Conservation (phyloP, 345 rosid genomes). For the Syzygium oleosum region DNA sequence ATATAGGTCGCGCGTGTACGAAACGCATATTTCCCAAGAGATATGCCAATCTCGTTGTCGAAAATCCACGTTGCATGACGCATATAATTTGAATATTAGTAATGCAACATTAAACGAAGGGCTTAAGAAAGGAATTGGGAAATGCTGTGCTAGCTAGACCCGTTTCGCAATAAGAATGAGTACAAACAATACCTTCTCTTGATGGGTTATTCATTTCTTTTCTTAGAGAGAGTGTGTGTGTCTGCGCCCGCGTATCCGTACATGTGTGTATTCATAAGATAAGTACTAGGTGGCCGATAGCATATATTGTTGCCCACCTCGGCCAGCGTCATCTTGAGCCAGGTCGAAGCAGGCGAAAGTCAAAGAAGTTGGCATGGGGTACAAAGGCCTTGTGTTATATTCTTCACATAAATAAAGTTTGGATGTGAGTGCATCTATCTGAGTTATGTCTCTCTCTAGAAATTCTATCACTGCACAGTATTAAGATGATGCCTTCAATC, state of each 20-base stretch:
- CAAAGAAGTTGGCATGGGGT: too few relatives aligned
- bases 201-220: too few relatives aligned
- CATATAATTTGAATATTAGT: background rate
- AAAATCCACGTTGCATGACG: background rate
- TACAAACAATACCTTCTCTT: too few relatives aligned
- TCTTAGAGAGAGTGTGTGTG: too few relatives aligned
- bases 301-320: too few relatives aligned
- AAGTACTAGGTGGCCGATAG: too few relatives aligned
- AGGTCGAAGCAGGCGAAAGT: too few relatives aligned
- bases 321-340: too few relatives aligned
- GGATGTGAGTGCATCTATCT: background rate
- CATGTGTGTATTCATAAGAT: too few relatives aligned
- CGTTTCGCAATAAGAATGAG: background rate
- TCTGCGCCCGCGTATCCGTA: too few relatives aligned
- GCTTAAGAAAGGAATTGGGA: background rate
- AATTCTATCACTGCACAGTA: background rate
- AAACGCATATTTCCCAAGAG: background rate
- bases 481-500: background rate
- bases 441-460: background rate
- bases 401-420: background rate
- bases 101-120: background rate
- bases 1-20: background rate
- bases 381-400: too few relatives aligned
- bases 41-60: background rate
- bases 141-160: background rate